These are phyloP conservation scores for Alternaria novae-zelandiae DNA, from an alignment of 2,329 filamentous ascomycete species.

Conservation along the genomic window DNA sequence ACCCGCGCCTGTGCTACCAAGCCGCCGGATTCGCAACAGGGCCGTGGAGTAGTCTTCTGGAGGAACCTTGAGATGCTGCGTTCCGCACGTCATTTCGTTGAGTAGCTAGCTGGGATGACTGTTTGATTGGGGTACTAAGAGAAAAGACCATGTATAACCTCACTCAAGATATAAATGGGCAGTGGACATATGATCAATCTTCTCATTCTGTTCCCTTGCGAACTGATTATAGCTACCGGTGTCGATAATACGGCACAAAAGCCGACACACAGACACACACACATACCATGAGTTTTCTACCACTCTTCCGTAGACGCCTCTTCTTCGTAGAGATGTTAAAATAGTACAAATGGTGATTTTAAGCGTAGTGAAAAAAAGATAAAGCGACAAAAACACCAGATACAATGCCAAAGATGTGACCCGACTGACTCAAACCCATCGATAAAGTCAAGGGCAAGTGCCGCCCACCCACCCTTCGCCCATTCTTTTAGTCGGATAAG, in stretches of 20 bases:
- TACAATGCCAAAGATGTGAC: not conserved
- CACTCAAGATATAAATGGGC: not conserved
- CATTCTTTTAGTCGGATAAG: not conserved
- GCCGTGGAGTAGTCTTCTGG: not conserved
- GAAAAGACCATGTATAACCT: not conserved
- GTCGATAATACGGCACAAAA: not conserved
- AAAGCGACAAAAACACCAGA: not conserved
- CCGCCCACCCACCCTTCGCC: not conserved
- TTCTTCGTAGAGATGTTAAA: not conserved
- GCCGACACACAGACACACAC: not conserved
- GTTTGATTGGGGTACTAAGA: not conserved
- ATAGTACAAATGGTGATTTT: conserved; percentile 1
- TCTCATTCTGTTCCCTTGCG: not conserved
- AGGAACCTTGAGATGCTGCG: not conserved
- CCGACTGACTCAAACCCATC: not conserved
- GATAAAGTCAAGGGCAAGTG: not conserved
- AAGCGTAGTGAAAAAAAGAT: not conserved
- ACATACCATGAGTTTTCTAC: not conserved
- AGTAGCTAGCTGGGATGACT: not conserved
- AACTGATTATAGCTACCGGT: not conserved
- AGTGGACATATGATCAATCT: not conserved
- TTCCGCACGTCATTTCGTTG: not conserved
- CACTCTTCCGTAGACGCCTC: not conserved
- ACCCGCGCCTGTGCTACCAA: conserved; percentile 1
- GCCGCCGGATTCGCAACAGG: not conserved